Conservation (phyloP, 164 flowering plant genomes). For the Vitis cinerea region DNA sequence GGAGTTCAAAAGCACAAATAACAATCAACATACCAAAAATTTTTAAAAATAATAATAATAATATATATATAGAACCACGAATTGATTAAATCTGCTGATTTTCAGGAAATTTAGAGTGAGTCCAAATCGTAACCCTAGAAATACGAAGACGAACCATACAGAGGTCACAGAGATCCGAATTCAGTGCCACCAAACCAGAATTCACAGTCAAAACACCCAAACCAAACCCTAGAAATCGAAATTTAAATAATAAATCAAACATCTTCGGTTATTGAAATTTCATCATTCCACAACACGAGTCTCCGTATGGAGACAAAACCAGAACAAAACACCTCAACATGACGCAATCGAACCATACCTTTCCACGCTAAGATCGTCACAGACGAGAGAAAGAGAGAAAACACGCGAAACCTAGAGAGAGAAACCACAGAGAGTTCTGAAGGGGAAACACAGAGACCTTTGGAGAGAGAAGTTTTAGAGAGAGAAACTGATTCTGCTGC, state of each 20-base stretch:
- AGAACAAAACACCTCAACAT: neutral
- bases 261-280: neutral
- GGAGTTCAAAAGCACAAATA: neutral
- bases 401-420: slow-evolving; percentile 2
- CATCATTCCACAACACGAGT: neutral
- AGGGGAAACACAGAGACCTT: too few species aligned
- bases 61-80: neutral
- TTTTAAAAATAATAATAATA: neutral
- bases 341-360: neutral
- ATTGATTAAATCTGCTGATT: slow-evolving; percentile 18
- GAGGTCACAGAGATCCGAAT: slow-evolving; percentile 29
- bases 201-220: slow-evolving; percentile 1
- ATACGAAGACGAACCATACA: slow-evolving; percentile 3
- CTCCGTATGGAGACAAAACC: neutral
- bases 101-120: slow-evolving; percentile 15
- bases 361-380: slow-evolving; percentile 8
- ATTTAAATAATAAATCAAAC: too few species aligned
- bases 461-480: neutral
- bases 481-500: neutral
- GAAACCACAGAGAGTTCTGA: neutral
- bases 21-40: neutral
- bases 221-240: neutral
- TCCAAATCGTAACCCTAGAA: slow-evolving; percentile 11
- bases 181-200: neutral
- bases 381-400: slow-evolving; percentile 1